These are phyloP conservation scores for Pyricularia pennisetigena DNA, from an alignment of 2,329 filamentous ascomycete genomes.

Conservation along the genomic window DNA sequence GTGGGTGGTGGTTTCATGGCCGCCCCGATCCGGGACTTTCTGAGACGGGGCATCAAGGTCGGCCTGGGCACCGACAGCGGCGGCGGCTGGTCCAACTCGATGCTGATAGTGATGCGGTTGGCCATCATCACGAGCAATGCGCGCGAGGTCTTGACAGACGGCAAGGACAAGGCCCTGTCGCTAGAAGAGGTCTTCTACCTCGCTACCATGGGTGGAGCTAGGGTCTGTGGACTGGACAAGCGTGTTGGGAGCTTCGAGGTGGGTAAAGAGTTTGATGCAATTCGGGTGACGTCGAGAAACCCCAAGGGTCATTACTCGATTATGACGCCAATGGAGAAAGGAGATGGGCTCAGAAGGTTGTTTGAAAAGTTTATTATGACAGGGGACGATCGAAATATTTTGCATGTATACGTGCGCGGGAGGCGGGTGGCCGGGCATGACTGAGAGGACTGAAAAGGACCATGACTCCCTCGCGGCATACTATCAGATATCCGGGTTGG, in stretches of 20 bases:
- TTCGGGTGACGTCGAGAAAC: neutral
- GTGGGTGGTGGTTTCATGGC: conserved; percentile 53
- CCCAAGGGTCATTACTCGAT: neutral
- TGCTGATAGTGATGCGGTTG: conserved; percentile 48
- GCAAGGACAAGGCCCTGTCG: conserved; percentile 32
- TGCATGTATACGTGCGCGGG: conserved; percentile 39
- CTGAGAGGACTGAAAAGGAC: too few relatives aligned
- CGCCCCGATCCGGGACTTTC: conserved; percentile 47
- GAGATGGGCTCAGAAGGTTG: conserved; percentile 32
- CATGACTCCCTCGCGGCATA: too few relatives aligned
- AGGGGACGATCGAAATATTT: conserved; percentile 53
- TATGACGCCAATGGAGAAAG: neutral
- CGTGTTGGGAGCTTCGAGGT: conserved; percentile 45
- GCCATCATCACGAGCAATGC: conserved; percentile 46
- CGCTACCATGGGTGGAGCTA: conserved; percentile 50
- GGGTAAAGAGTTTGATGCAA: conserved; percentile 25
- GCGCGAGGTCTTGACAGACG: conserved; percentile 27
- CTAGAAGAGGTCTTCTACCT: conserved; percentile 47
- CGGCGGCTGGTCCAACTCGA: conserved; percentile 20
- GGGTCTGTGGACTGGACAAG: conserved; percentile 42
- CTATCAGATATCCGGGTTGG: too few relatives aligned
- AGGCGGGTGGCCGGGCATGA: neutral
- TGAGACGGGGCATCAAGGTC: conserved; percentile 50
- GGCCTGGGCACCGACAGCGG: conserved; percentile 56
- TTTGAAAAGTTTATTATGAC: conserved; percentile 59